Base-by-base conservation (phyloP, 805 yeast genomes). In the Nakazawaea populi region DNA sequence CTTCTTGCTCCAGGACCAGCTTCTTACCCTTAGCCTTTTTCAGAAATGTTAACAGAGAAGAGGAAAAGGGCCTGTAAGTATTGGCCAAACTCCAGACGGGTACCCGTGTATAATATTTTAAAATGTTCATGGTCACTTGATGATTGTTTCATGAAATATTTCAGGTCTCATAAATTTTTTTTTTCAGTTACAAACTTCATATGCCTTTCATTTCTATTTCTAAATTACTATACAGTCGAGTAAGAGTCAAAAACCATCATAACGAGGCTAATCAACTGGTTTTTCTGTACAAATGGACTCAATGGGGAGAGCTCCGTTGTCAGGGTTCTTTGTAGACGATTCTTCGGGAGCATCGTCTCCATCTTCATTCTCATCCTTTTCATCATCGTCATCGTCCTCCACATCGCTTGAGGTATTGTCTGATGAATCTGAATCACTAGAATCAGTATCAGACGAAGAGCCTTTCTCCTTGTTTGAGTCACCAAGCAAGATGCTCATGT, bases 401-500 rank as follows among this genome's bases (percentile, higher is more conserved):
- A 29, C 36, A 10, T 32, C 46, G 37, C 45, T 38, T 7, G 46
- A 54, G 10, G 50, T 49, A 32, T 38, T 30, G 3, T 47, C 51
- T 2, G 44, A 36, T 10, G 52, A 49, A n/a, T 35, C 45, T 6
- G 44, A 30, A 43, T 49, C 40, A 6, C 40, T 46, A 4, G 58
- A 51, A 24, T 52, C 57, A 28, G 56, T 43, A 38, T 49, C 54
- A 24, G 58, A 51, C 4, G 36, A 27, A n/a, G 46, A 24, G 2
- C 35, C 35, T 4, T 32, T 36, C 28, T 38, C 46, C 4, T 55
- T 6, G 3, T 45, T 57, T n/a, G 61, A 65, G 5, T 61, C 62
- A 11, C 61, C 65, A 4, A 61, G 62, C 9, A 62, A 49, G 2
- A 62, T 60, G 2, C 54, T 58, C 50, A 55, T 61, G 0, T 65